These are phyloP conservation scores for Backusella circina DNA, from an alignment of 192 early-diverging fungal genomes.

Conservation along the genomic window DNA sequence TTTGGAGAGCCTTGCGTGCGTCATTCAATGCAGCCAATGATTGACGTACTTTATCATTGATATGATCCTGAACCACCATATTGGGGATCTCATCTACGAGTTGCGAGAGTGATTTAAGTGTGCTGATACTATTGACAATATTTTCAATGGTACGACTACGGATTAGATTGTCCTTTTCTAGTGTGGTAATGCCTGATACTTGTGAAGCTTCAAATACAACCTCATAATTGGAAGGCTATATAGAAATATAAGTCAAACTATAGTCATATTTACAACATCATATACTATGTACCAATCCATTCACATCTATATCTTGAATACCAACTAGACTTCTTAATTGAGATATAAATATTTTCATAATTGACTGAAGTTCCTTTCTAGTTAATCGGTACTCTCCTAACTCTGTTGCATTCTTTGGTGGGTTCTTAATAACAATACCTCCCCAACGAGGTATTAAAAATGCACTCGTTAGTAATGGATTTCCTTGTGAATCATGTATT, in stretches of 20 bases:
- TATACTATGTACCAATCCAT: neutral
- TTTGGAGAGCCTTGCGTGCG: constrained; percentile 34
- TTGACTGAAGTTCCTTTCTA: constrained; percentile 54
- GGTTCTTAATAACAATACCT: constrained; percentile 77
- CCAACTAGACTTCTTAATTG: constrained; percentile 87
- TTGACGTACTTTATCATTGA: constrained; percentile 44
- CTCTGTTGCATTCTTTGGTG: constrained; percentile 26
- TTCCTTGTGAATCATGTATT: constrained; percentile 57
- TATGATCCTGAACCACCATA: constrained; percentile 92
- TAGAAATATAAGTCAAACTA: neutral
- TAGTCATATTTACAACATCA: neutral
- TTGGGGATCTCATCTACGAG: constrained; percentile 78
- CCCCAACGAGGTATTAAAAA: constrained; percentile 96
- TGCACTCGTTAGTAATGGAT: constrained; percentile 61
- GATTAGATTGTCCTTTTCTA: constrained; percentile 79
- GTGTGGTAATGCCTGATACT: constrained; percentile 66
- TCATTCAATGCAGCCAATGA: constrained; percentile 37
- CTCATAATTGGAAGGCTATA: neutral
- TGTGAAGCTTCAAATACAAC: neutral
- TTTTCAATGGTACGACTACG: constrained; percentile 70
- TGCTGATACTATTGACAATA: constrained; percentile 65
- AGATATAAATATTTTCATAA: constrained; percentile 76
- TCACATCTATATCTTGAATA: constrained; percentile 50
- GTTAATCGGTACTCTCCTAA: constrained; percentile 30
- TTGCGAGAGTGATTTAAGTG: constrained; percentile 75